These are phyloP conservation scores for Wickerhamomyces chambardii DNA, from an alignment of 805 yeast genomes.

Conservation along the genomic window DNA sequence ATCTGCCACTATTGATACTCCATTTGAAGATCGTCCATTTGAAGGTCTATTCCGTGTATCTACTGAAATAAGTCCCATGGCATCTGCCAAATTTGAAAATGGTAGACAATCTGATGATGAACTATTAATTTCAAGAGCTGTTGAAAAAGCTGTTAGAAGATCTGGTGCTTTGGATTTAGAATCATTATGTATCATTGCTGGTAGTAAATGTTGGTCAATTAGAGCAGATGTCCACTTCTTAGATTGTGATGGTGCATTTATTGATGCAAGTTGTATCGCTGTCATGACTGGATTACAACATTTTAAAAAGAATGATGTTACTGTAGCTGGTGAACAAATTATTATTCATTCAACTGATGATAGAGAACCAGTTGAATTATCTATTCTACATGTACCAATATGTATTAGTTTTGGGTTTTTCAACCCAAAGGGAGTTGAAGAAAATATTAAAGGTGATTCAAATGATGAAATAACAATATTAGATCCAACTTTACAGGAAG, in stretches of 20 bases:
- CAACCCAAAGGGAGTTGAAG: constrained; percentile 56
- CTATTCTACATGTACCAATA: constrained; percentile 82
- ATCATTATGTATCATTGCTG: constrained; percentile 83
- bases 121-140: constrained; percentile 65
- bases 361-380: constrained; percentile 79
- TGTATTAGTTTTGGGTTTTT: constrained; percentile 86
- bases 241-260: constrained; percentile 87
- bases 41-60: constrained; percentile 83
- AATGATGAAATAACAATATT: constrained; percentile 53
- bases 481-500: constrained; percentile 78
- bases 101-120: constrained; percentile 70
- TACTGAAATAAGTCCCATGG: constrained; percentile 87
- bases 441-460: constrained; percentile 60
- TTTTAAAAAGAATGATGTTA: constrained; percentile 76
- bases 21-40: constrained; percentile 86
- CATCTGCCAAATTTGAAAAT: constrained; percentile 76
- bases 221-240: constrained; percentile 86
- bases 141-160: constrained; percentile 87
- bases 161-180: constrained; percentile 90
- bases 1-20: constrained; percentile 67
- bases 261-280: constrained; percentile 86
- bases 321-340: constrained; percentile 56
- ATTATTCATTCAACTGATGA: constrained; percentile 66
- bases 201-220: constrained; percentile 83
- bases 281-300: constrained; percentile 83